Conservation (phyloP, 2,329 filamentous ascomycete genomes). For the Neurospora sp. region DNA sequence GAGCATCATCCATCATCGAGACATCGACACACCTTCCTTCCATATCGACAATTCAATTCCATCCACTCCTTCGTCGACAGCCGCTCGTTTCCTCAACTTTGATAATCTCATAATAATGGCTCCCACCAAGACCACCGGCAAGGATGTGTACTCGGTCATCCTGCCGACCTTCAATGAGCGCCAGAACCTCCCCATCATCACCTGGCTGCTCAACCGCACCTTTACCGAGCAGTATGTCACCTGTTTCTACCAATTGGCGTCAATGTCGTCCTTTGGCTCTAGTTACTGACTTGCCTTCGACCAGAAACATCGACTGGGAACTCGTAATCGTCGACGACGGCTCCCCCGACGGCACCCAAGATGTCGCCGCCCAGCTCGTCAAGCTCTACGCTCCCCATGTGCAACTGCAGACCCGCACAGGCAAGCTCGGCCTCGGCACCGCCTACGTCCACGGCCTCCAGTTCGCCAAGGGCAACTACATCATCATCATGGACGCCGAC, state of each 20-base stretch:
- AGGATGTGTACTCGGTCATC: constrained; percentile 91
- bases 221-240: constrained; percentile 71
- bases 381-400: constrained; percentile 74
- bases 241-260: background rate
- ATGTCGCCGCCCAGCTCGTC: constrained; percentile 81
- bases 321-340: constrained; percentile 97
- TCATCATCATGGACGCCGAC: constrained; percentile 99
- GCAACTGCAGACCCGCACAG: constrained; percentile 74
- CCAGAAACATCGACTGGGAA: constrained; percentile 88
- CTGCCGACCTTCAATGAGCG: constrained; percentile 98
- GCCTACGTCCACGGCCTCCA: constrained; percentile 93
- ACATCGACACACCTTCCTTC: background rate
- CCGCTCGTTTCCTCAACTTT: background rate
- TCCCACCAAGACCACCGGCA: constrained; percentile 27
- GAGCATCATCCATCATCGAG: background rate
- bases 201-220: constrained; percentile 85
- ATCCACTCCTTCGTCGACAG: constrained; percentile 4
- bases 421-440: constrained; percentile 94
- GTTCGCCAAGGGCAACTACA: constrained; percentile 83
- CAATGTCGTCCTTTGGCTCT: background rate
- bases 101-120: constrained; percentile 28
- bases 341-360: constrained; percentile 89
- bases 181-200: constrained; percentile 89
- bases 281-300: constrained; percentile 2
- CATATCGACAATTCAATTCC: background rate